Conservation (phyloP, 2,329 filamentous ascomycete genomes). For the Clonostachys rhizophaga region DNA sequence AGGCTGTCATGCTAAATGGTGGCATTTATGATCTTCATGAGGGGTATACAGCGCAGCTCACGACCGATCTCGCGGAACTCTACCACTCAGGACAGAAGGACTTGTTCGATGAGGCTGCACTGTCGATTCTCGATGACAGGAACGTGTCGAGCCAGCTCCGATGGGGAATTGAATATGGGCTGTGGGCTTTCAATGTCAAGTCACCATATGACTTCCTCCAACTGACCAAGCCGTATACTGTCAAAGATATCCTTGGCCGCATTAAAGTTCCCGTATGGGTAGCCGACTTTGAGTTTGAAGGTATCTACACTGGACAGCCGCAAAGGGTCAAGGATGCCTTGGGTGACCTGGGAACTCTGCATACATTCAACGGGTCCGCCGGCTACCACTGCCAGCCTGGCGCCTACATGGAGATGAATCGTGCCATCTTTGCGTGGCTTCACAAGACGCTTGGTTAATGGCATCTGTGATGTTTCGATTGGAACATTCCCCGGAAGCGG, state of each 20-base stretch:
- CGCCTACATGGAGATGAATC: slow-evolving; percentile 7
- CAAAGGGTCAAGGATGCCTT: slow-evolving; percentile 4
- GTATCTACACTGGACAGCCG: slow-evolving; percentile 3
- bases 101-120: slow-evolving; percentile 8
- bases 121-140: slow-evolving; percentile 2
- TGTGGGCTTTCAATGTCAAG: slow-evolving; percentile 22
- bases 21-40: slow-evolving; percentile 22
- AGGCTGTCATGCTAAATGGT: slow-evolving; percentile 28
- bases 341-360: slow-evolving; percentile 5
- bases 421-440: slow-evolving; percentile 14
- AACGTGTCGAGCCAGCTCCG: slow-evolving; percentile 7
- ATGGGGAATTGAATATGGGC: slow-evolving; percentile 22
- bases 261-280: slow-evolving; percentile 7
- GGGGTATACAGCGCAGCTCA: slow-evolving; percentile 3
- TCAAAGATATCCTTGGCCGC: slow-evolving; percentile 5
- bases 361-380: slow-evolving; percentile 5
- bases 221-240: slow-evolving; percentile 4
- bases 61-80: slow-evolving; percentile 1
- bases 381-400: slow-evolving; percentile 9
- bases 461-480: neutral
- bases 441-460: slow-evolving; percentile 11
- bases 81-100: slow-evolving; percentile 6
- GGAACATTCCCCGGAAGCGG: neutral
- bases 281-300: slow-evolving; percentile 3
- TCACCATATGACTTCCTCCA: slow-evolving; percentile 18